These are phyloP conservation scores for Cladochytrium replicatum DNA, from an alignment of 192 early-diverging fungal genomes.

Conservation along the genomic window DNA sequence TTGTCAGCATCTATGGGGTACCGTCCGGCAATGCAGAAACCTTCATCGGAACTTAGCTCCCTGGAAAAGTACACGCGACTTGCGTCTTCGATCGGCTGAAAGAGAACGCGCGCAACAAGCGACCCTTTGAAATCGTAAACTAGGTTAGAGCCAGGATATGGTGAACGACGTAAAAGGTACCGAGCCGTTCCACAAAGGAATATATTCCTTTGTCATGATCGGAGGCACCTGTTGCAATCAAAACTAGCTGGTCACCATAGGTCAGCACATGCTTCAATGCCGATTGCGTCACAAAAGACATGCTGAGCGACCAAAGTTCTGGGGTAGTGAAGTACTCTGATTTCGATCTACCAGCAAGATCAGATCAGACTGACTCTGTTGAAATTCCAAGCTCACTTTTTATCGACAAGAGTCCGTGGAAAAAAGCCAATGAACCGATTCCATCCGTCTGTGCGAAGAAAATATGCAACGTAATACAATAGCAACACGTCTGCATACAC, in stretches of 20 bases:
- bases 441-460: constrained; percentile 22
- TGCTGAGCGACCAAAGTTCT: constrained; percentile 52
- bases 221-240: constrained; percentile 31
- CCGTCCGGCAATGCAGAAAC: neutral
- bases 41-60: constrained; percentile 25
- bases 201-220: constrained; percentile 24
- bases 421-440: constrained; percentile 19
- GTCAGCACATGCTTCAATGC: constrained; percentile 89
- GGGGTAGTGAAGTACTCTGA: constrained; percentile 53
- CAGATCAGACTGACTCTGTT: too few relatives aligned
- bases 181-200: constrained; percentile 22
- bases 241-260: constrained; percentile 93
- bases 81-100: constrained; percentile 90
- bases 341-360: constrained; percentile 14
- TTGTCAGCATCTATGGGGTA: neutral
- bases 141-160: neutral
- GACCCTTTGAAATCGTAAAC: constrained; percentile 49
- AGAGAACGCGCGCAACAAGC: constrained; percentile 76
- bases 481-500: constrained; percentile 54
- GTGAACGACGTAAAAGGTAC: constrained; percentile 3
- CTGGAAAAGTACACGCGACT: constrained; percentile 76
- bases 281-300: constrained; percentile 73
- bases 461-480: constrained; percentile 44
- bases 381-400: constrained; percentile 1
- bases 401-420: neutral